phyloP scores from a whole-genome alignment of 129 eudicot species.

The Silybum marianum region DNA sequence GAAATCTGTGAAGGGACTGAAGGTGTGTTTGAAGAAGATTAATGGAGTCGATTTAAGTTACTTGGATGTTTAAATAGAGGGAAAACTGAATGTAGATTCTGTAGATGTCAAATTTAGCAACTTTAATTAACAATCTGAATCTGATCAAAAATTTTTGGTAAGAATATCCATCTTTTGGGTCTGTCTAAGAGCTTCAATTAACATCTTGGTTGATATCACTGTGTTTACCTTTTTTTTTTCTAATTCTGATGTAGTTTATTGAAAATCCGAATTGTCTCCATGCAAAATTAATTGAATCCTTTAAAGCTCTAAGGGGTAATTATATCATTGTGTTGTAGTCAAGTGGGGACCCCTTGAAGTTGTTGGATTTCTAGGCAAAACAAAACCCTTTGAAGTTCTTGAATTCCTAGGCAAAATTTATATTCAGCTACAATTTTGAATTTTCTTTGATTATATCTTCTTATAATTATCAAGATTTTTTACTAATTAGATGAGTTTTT shows the following conservation, averaged over 20 bases:
- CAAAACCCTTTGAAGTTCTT: not conserved
- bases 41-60: not conserved
- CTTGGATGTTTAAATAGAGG: not conserved
- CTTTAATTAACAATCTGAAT: not conserved
- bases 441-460: not conserved
- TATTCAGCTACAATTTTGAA: not conserved
- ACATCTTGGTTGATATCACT: not conserved
- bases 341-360: conserved; percentile 1
- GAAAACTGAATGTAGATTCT: not conserved
- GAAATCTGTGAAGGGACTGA: not conserved
- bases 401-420: not conserved
- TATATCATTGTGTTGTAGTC: not conserved
- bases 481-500: not conserved
- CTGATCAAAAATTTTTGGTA: no score
- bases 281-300: not conserved
- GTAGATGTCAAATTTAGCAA: not conserved
- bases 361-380: not conserved
- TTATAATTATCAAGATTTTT: not conserved
- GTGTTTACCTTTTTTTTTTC: not conserved
- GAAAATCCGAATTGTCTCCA: not conserved
- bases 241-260: not conserved
- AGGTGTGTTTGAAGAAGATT: conserved; percentile 4
- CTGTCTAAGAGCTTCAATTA: not conserved
- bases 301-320: not conserved
- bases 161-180: not conserved